A percentile compares a stretch with the other conserved stretches of the same genome.
phyloP scores from a whole-genome alignment of 441 rosid genomes.

The Hura crepitans region DNA sequence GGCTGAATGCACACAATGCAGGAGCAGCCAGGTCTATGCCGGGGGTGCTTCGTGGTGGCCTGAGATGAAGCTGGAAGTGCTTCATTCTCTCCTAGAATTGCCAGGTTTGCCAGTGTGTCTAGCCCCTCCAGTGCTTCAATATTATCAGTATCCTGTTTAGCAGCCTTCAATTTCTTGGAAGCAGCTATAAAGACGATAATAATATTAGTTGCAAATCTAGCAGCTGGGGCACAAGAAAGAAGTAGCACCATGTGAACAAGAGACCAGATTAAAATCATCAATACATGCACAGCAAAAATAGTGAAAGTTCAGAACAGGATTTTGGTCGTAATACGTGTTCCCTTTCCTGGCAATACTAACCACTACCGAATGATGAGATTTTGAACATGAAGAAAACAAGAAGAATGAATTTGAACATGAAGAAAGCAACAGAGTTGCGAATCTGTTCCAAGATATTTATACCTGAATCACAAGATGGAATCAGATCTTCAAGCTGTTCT shows the following conservation, averaged over 20 bases:
- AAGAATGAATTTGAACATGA: not conserved
- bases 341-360: not conserved
- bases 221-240: conserved; percentile 17
- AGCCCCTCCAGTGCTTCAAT: conserved; percentile 64
- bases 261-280: conserved; percentile 16
- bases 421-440: conserved; percentile 4
- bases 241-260: conserved; percentile 18
- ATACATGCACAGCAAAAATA: not conserved
- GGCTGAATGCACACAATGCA: conserved; percentile 99
- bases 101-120: conserved; percentile 86
- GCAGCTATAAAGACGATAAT: conserved; percentile 36
- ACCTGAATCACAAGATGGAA: conserved; percentile 52
- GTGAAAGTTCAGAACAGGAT: not conserved
- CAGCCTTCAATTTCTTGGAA: conserved; percentile 51
- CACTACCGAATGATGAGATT: not conserved
- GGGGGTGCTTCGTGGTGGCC: conserved; percentile 94
- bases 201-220: conserved; percentile 20
- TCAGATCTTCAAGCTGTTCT: conserved; percentile 58
- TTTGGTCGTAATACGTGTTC: not conserved
- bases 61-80: conserved; percentile 53
- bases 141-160: conserved; percentile 41
- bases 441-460: conserved; percentile 23
- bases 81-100: conserved; percentile 65
- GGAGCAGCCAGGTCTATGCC: conserved; percentile 88
- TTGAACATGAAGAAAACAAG: conserved; percentile 6